phyloP scores from a whole-genome alignment of 176 grass and related monocot genomes.

The Dendrocalamus sinicus region DNA sequence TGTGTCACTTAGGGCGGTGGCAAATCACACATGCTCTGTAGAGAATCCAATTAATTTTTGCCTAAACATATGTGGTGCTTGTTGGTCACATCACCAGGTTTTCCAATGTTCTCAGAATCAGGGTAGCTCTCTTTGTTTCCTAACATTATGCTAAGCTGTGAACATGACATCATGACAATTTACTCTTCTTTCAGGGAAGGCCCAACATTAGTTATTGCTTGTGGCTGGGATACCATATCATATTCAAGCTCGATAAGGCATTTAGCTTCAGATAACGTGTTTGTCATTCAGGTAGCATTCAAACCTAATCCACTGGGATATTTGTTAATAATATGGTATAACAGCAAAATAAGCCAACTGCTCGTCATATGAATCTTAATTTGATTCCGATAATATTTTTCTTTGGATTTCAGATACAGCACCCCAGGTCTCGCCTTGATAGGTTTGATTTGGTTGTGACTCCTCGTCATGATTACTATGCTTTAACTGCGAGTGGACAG shows the following conservation, averaged over 20 bases:
- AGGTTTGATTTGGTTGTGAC: conserved; percentile 93
- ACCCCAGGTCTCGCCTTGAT: conserved; percentile 75
- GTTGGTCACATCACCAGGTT: neutral
- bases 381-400: conserved; percentile 25
- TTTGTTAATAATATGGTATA: conserved; percentile 20
- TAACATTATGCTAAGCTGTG: neutral
- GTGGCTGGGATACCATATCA: conserved; percentile 86
- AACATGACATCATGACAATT: conserved; percentile 27
- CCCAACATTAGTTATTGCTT: conserved; percentile 78
- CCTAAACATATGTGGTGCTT: neutral
- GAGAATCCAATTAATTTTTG: conserved; percentile 18
- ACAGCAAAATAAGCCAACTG: conserved; percentile 11
- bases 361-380: neutral
- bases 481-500: conserved; percentile 76
- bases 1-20: neutral
- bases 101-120: conserved; percentile 18
- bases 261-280: conserved; percentile 73
- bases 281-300: conserved; percentile 85
- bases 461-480: conserved; percentile 92
- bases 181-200: conserved; percentile 72
- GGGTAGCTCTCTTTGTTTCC: conserved; percentile 24
- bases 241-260: conserved; percentile 81
- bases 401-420: conserved; percentile 77
- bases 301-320: neutral
- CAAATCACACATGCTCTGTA: neutral